These are phyloP conservation scores for Chloropicon primus DNA, from an alignment of 139 green algal species.

Conservation along the genomic window DNA sequence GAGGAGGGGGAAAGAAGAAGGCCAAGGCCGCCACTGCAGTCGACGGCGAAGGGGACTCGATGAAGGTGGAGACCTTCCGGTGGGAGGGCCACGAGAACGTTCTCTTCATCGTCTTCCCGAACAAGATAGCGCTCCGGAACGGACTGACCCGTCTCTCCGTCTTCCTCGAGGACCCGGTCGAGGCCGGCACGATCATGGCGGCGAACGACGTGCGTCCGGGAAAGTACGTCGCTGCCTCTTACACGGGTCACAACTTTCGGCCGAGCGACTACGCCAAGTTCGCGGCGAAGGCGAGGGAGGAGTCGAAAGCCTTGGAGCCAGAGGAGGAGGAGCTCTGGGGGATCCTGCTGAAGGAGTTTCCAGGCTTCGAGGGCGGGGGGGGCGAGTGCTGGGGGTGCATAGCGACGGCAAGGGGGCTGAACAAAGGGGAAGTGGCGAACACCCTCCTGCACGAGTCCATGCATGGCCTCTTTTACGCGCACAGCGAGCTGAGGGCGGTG, in stretches of 20 bases:
- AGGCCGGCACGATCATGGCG: background rate
- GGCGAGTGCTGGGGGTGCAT: background rate
- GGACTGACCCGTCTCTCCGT: background rate
- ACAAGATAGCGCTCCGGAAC: background rate
- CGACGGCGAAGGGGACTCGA: background rate
- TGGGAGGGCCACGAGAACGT: background rate
- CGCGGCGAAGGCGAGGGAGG: background rate
- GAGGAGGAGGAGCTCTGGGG: background rate
- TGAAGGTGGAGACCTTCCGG: background rate
- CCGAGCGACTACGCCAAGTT: background rate
- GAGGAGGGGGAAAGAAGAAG: background rate
- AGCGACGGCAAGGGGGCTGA: background rate
- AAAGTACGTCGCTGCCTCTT: background rate
- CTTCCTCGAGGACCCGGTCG: background rate
- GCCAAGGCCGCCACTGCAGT: background rate
- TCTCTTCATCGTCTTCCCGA: background rate
- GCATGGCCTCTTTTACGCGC: conserved; percentile 11
- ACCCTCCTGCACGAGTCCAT: conserved; percentile 16
- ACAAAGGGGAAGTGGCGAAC: background rate
- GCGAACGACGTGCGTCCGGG: background rate
- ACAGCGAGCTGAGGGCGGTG: background rate
- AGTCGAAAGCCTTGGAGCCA: background rate
- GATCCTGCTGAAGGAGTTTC: background rate
- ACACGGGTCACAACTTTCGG: background rate
- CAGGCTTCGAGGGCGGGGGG: background rate